phyloP scores from a whole-genome alignment of 768 basidiomycete genomes.

The Leucocoprinus leucothites region DNA sequence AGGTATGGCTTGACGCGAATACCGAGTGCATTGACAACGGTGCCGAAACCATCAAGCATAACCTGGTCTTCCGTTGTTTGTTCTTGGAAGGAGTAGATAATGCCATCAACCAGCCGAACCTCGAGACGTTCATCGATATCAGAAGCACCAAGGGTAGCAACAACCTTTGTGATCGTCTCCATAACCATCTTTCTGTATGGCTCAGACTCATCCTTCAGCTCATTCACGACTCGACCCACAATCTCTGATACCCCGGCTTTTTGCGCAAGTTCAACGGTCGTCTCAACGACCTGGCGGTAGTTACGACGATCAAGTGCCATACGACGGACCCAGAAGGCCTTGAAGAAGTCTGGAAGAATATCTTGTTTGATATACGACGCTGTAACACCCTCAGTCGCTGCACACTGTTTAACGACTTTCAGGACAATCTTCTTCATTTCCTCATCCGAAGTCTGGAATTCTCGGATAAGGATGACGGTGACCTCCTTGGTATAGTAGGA shows the following conservation, averaged over 20 bases:
- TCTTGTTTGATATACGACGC: conserved; percentile 96
- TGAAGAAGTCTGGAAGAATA: conserved; percentile 99
- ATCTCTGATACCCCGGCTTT: conserved; percentile 97
- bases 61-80: conserved; percentile 99
- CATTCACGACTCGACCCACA: conserved; percentile 83
- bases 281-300: conserved; percentile 97
- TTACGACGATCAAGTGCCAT: conserved; percentile 98
- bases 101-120: conserved; percentile 92
- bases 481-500: conserved; percentile 99
- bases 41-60: conserved; percentile 98
- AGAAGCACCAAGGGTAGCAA: conserved; percentile 91
- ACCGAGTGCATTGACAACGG: conserved; percentile 94
- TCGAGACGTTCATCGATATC: conserved; percentile 97
- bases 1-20: conserved; percentile 98
- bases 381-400: conserved; percentile 97
- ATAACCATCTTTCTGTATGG: conserved; percentile 99
- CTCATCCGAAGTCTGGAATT: conserved; percentile 98
- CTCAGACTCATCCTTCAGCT: conserved; percentile 87
- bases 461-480: conserved; percentile 93
- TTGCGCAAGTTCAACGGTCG: conserved; percentile 96
- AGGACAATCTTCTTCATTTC: conserved; percentile 99
- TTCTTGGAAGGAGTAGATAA: conserved; percentile 99
- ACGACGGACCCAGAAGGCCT: conserved; percentile 96
- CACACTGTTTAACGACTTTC: conserved; percentile 98
- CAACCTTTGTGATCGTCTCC: conserved; percentile 98